Evolutionary conservation across 2,329 filamentous ascomycete species (phyloP).

Genomic region (Talaromyces rugulosus): DNA sequence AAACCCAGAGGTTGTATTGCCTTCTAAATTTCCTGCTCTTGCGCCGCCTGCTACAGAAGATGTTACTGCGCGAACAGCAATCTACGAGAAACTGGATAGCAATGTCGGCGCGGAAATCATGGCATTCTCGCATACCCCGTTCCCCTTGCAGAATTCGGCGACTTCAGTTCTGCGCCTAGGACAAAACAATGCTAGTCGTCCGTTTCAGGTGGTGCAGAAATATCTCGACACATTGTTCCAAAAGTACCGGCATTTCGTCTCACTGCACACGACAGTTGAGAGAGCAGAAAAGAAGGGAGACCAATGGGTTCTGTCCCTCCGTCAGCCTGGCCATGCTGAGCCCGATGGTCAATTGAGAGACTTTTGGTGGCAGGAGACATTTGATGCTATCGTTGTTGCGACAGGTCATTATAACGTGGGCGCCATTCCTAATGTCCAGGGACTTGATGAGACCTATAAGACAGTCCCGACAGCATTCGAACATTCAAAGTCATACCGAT

Average conservation of each 20-base stretch:
- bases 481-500: constrained; percentile 35
- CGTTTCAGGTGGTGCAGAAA: constrained; percentile 19
- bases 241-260: constrained; percentile 23
- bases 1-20: constrained; percentile 1
- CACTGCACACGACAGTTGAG: constrained; percentile 30
- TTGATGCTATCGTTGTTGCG: constrained; percentile 41
- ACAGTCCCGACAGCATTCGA: constrained; percentile 29
- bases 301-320: constrained; percentile 29
- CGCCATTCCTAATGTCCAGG: constrained; percentile 33
- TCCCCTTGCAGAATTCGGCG: constrained; percentile 22
- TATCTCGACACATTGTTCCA: constrained; percentile 24
- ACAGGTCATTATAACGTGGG: constrained; percentile 41
- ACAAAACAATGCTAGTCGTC: constrained; percentile 19
- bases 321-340: constrained; percentile 15
- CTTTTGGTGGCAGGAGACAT: constrained; percentile 37
- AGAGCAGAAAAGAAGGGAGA: constrained; percentile 14
- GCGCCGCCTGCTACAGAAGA: constrained; percentile 17
- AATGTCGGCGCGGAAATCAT: constrained; percentile 26
- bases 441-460: constrained; percentile 27
- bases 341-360: constrained; percentile 16
- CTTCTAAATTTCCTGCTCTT: constrained; percentile 17
- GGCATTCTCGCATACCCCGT: constrained; percentile 24
- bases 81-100: constrained; percentile 18
- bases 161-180: constrained; percentile 18
- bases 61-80: constrained; percentile 20